These are phyloP conservation scores for Cladophialophora psammophila DNA, from an alignment of 2,329 filamentous ascomycete species.

Conservation along the genomic window DNA sequence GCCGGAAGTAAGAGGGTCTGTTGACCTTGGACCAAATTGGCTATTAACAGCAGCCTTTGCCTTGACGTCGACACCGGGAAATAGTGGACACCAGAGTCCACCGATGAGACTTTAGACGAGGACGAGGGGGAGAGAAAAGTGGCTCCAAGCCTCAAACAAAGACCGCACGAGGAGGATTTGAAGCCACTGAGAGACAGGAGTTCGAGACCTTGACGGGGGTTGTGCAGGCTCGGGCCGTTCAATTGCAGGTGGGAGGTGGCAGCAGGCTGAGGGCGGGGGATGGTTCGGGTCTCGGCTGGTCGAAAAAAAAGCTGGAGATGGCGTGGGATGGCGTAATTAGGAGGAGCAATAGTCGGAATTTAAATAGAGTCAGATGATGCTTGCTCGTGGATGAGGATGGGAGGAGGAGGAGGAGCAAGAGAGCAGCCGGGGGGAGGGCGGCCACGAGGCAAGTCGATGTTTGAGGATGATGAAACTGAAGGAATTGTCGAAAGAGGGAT, in stretches of 20 bases:
- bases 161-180: constrained; percentile 11
- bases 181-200: constrained; percentile 6
- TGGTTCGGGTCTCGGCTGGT: constrained; percentile 17
- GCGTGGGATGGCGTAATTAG: constrained; percentile 25
- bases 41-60: constrained; percentile 5
- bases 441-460: constrained; percentile 2
- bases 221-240: constrained; percentile 16
- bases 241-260: constrained; percentile 21
- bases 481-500: constrained; percentile 2
- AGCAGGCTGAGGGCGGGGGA: constrained; percentile 20
- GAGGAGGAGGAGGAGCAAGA: background rate
- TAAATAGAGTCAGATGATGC: constrained; percentile 18
- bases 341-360: constrained; percentile 21
- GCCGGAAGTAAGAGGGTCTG: constrained; percentile 1
- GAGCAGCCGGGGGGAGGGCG: background rate
- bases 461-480: background rate
- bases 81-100: background rate
- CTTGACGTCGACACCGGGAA: constrained; percentile 8
- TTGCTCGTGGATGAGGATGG: background rate
- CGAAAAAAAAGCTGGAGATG: constrained; percentile 24
- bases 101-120: background rate
- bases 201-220: constrained; percentile 9
- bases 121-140: constrained; percentile 13
- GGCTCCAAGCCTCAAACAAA: constrained; percentile 9
- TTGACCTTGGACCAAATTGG: constrained; percentile 10